Conservation (phyloP, 169 alveolate species). For the Plasmodium gonderi region DNA sequence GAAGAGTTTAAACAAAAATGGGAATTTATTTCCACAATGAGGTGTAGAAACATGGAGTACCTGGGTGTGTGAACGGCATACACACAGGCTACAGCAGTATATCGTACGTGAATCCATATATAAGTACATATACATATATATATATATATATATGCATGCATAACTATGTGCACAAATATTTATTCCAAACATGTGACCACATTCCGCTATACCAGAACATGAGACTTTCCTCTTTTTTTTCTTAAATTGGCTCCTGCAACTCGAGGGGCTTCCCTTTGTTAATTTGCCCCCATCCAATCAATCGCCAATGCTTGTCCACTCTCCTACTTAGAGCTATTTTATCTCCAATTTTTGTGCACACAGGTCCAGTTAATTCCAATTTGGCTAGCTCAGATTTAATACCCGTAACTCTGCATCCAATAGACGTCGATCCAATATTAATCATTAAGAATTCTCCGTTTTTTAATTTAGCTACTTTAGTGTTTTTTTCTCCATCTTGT, state of each 20-base stretch:
- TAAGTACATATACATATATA: neutral
- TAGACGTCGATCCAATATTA: constrained; percentile 97
- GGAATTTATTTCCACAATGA: neutral
- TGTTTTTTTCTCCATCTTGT: constrained; percentile 89
- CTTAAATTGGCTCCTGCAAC: constrained; percentile 78
- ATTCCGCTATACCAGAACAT: neutral
- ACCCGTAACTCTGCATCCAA: constrained; percentile 96
- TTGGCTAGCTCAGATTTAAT: constrained; percentile 92
- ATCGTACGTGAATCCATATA: neutral
- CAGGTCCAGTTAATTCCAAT: constrained; percentile 93
- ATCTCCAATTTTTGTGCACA: constrained; percentile 95
- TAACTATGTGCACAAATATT: neutral
- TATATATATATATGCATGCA: neutral
- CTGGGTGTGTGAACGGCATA: neutral
- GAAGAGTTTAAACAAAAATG: constrained; percentile 36
- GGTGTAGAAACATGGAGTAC: neutral
- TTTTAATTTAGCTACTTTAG: constrained; percentile 95
- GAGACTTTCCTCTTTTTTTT: neutral
- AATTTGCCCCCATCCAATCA: constrained; percentile 98
- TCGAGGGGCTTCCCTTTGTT: constrained; percentile 87
- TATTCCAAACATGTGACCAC: neutral
- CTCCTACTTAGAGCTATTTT: constrained; percentile 98
- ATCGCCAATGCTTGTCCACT: constrained; percentile 97
- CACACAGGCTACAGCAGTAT: neutral
- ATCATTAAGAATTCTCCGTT: constrained; percentile 97